A percentile compares a stretch with the other conserved stretches of the same genome.
These are phyloP conservation scores for Pyrenophora graminea DNA, from an alignment of 2,329 filamentous ascomycete genomes.

Conservation along the genomic window DNA sequence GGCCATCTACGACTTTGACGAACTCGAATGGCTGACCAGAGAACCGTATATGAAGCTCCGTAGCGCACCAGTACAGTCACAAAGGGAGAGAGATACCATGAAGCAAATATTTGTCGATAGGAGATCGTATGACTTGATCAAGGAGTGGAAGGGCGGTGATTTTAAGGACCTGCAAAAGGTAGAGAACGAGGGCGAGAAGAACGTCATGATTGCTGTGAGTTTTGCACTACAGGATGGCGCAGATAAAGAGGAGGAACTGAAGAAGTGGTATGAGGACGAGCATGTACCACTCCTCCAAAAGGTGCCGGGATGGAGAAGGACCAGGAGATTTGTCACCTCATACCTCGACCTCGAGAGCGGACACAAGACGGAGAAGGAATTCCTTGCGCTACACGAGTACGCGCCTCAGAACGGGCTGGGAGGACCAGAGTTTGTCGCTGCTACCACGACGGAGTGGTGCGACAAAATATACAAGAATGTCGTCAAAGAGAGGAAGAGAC, in stretches of 20 bases:
- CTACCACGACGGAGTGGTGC: conserved; percentile 66
- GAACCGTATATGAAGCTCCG: conserved; percentile 71
- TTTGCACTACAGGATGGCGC: conserved; percentile 61
- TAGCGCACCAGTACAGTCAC: conserved; percentile 60
- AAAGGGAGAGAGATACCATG: conserved; percentile 65
- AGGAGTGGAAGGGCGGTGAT: conserved; percentile 58
- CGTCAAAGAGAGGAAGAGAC: conserved; percentile 60
- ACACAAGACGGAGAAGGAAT: conserved; percentile 53
- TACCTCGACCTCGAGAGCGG: conserved; percentile 54
- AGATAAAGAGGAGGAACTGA: conserved; percentile 58
- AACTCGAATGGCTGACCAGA: conserved; percentile 71
- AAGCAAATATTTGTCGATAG: conserved; percentile 70
- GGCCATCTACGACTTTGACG: conserved; percentile 79
- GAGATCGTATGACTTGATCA: conserved; percentile 69
- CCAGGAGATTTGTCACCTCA: conserved; percentile 70
- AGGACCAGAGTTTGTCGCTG: conserved; percentile 66
- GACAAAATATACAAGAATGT: conserved; percentile 63
- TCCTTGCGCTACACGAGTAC: conserved; percentile 73
- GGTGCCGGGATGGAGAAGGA: conserved; percentile 78
- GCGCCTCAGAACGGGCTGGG: conserved; percentile 67
- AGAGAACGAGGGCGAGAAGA: conserved; percentile 57
- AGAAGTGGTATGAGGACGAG: conserved; percentile 75
- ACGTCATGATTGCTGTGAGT: conserved; percentile 66
- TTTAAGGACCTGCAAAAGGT: conserved; percentile 66
- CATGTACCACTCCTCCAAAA: conserved; percentile 73